A percentile compares a stretch with the other conserved stretches of the same genome.
These are phyloP conservation scores for Starmerella asiatica DNA, from an alignment of 805 yeast genomes.

Conservation along the genomic window DNA sequence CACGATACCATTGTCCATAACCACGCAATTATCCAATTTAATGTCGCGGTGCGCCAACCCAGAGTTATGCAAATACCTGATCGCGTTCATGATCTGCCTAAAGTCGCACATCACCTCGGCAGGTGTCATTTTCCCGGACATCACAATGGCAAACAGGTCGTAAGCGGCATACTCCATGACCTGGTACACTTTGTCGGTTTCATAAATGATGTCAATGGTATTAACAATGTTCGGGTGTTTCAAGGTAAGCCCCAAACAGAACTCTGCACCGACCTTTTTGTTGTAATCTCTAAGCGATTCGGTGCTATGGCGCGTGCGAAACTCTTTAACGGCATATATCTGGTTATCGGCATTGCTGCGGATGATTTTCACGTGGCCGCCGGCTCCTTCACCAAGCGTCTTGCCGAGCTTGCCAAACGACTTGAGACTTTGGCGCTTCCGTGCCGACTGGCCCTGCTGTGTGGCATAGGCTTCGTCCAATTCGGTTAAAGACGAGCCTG, in stretches of 20 bases:
- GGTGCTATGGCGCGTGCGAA: slow-evolving; percentile 56
- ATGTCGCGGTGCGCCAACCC: slow-evolving; percentile 88
- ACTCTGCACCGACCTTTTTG: slow-evolving; percentile 85
- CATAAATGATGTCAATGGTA: slow-evolving; percentile 83
- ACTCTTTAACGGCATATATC: slow-evolving; percentile 86
- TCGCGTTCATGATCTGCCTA: slow-evolving; percentile 70
- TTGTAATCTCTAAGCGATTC: slow-evolving; percentile 79
- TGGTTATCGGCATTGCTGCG: slow-evolving; percentile 51
- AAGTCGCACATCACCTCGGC: slow-evolving; percentile 80
- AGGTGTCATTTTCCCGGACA: slow-evolving; percentile 76
- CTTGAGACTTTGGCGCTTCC: slow-evolving; percentile 27
- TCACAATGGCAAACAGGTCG: slow-evolving; percentile 85
- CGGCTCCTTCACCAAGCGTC: slow-evolving; percentile 87
- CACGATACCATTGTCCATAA: slow-evolving; percentile 55
- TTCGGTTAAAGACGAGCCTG: slow-evolving; percentile 3
- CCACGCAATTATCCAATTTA: slow-evolving; percentile 88
- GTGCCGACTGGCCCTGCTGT: slow-evolving; percentile 1
- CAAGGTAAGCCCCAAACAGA: slow-evolving; percentile 82
- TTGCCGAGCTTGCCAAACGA: slow-evolving; percentile 74
- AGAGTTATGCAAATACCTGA: slow-evolving; percentile 59
- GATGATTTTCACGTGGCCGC: slow-evolving; percentile 73
- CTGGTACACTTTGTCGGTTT: slow-evolving; percentile 71
- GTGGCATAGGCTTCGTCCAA: slow-evolving; percentile 12
- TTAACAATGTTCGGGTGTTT: slow-evolving; percentile 83
- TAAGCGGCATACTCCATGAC: slow-evolving; percentile 92